These are phyloP conservation scores for Bryopsis sp. DNA, from an alignment of 139 green algal species.

Conservation along the genomic window DNA sequence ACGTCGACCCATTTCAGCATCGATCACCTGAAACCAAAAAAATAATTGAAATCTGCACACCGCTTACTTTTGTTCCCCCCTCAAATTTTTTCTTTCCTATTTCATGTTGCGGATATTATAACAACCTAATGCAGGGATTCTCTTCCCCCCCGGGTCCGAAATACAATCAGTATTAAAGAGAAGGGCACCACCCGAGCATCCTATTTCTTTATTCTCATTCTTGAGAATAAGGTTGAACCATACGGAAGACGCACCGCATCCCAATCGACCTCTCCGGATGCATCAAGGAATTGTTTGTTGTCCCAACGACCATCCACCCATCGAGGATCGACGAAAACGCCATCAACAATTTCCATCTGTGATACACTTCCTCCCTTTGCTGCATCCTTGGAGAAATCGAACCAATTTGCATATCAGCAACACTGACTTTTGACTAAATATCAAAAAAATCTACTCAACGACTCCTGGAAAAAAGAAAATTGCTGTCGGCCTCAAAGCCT, in stretches of 20 bases:
- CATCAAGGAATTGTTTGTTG: slow-evolving; percentile 42
- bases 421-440: no score
- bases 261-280: slow-evolving; percentile 58
- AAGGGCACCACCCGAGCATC: no score
- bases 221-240: no score
- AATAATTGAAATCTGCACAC: not conserved
- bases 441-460: no score
- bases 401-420: not conserved
- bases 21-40: slow-evolving; percentile 57
- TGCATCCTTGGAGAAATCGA: not conserved
- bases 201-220: no score
- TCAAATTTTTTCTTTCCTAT: no score
- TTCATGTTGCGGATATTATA: no score
- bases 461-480: no score
- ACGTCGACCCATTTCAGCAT: slow-evolving; percentile 80
- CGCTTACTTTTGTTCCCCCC: not conserved
- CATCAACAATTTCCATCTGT: slow-evolving; percentile 55
- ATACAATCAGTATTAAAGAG: no score
- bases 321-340: slow-evolving; percentile 70
- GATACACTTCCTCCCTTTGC: slow-evolving; percentile 10
- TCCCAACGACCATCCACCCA: slow-evolving; percentile 75
- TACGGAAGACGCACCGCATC: slow-evolving; percentile 35
- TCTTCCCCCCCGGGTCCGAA: no score
- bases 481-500: no score
- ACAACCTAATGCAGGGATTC: no score